phyloP scores from a whole-genome alignment of 2,329 filamentous ascomycete species.

The Fusarium sp. region DNA sequence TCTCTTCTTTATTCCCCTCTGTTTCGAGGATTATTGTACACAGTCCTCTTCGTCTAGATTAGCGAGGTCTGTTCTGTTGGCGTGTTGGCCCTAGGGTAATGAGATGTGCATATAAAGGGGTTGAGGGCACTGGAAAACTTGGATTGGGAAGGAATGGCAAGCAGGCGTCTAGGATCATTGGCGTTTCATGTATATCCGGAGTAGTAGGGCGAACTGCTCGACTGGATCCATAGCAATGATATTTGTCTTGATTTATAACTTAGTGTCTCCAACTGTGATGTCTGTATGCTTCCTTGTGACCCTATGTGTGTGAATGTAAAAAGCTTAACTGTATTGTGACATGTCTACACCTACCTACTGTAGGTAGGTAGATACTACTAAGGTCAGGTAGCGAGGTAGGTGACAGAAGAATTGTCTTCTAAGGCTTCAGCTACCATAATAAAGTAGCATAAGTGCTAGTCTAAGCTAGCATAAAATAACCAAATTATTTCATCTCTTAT shows the following conservation, averaged over 20 bases:
- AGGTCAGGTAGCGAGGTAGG: too few relatives aligned
- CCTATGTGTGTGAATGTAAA: not conserved
- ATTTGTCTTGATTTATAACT: conserved; percentile 34
- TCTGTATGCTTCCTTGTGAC: not conserved
- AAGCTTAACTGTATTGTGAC: not conserved
- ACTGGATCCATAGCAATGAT: conserved; percentile 41
- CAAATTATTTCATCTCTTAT: too few relatives aligned
- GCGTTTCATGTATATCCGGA: conserved; percentile 45
- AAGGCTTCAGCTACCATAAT: too few relatives aligned
- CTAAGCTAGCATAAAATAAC: too few relatives aligned
- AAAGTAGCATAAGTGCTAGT: too few relatives aligned
- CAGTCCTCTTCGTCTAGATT: conserved; percentile 12
- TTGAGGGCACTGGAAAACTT: conserved; percentile 31
- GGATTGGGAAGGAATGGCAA: conserved; percentile 30
- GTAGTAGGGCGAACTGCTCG: conserved; percentile 39
- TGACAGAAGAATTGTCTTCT: too few relatives aligned
- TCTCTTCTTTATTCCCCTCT: not conserved
- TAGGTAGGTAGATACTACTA: not conserved
- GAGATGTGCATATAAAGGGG: conserved; percentile 30
- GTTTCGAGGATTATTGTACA: conserved; percentile 5
- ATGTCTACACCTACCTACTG: not conserved
- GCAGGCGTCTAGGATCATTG: conserved; percentile 37
- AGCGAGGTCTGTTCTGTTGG: conserved; percentile 20
- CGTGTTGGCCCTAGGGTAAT: conserved; percentile 38
- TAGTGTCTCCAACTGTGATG: not conserved